A percentile compares a stretch with the other conserved stretches of the same genome.
These are phyloP conservation scores for Amanita phalloides DNA, from an alignment of 768 basidiomycete genomes.

Conservation along the genomic window DNA sequence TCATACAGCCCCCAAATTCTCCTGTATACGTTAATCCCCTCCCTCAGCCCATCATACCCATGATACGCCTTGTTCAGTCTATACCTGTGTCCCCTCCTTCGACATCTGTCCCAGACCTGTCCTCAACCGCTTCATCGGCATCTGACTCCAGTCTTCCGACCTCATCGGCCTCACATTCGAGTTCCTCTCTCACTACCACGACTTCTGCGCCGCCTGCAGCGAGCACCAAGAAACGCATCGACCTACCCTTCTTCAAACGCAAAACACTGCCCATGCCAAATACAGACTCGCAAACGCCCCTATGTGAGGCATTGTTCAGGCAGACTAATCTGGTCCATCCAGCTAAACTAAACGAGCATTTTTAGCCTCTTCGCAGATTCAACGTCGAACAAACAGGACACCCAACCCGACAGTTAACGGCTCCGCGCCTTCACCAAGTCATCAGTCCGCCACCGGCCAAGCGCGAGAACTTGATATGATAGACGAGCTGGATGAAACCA, in stretches of 20 bases:
- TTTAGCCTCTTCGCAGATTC: neutral
- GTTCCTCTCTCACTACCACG: neutral
- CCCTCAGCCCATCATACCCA: slow-evolving; percentile 2
- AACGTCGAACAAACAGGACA: neutral
- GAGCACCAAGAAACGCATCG: neutral
- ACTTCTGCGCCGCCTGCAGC: neutral
- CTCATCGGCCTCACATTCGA: neutral
- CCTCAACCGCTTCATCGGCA: neutral
- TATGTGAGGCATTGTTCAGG: neutral
- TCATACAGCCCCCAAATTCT: slow-evolving; percentile 24
- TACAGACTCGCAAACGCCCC: too few species aligned
- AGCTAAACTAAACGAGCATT: neutral
- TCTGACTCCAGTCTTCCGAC: slow-evolving; percentile 1
- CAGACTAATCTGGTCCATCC: too few species aligned
- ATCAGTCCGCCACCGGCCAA: neutral
- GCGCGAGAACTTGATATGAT: slow-evolving; percentile 48
- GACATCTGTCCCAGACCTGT: slow-evolving; percentile 6
- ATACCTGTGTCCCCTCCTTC: slow-evolving; percentile 12
- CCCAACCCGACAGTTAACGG: neutral
- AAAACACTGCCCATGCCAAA: neutral
- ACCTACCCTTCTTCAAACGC: slow-evolving; percentile 3
- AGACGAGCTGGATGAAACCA: slow-evolving; percentile 71
- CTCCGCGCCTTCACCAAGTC: neutral
- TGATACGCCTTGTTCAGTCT: slow-evolving; percentile 9
- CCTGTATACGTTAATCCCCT: slow-evolving; percentile 15